Conservation (phyloP, 179 eudicot genomes). For the Beta corolliflora region DNA sequence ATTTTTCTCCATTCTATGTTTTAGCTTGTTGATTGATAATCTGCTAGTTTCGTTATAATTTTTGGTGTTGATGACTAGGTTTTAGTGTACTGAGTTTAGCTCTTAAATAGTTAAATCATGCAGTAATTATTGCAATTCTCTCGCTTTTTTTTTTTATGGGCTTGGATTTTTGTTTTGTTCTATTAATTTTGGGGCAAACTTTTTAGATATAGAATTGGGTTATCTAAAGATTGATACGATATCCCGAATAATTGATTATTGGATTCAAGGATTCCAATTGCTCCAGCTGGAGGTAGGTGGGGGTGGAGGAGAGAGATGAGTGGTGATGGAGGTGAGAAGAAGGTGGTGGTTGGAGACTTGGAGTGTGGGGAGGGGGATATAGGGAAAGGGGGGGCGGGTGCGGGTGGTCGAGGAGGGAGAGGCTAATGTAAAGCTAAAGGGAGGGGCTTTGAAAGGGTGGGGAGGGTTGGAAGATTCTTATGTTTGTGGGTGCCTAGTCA, state of each 20-base stretch:
- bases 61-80: neutral
- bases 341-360: neutral
- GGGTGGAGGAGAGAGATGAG: neutral
- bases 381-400: neutral
- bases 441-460: neutral
- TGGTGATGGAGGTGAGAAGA: too few relatives aligned
- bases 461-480: neutral
- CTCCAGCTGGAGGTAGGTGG: neutral
- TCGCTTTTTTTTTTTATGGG: neutral
- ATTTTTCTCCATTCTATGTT: neutral
- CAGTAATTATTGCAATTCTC: neutral
- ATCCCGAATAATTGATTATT: neutral
- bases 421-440: neutral
- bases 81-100: neutral
- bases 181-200: too few relatives aligned
- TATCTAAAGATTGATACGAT: neutral
- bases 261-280: neutral
- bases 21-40: neutral
- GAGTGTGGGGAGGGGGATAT: neutral
- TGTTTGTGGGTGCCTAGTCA: neutral
- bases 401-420: neutral
- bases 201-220: too few relatives aligned
- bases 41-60: neutral
- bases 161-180: too few relatives aligned
- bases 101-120: neutral